Evolutionary conservation across 179 eudicot genomes (phyloP), one percentile per base, ranked within the genome.

Genomic region (Camellia oleifera): DNA sequence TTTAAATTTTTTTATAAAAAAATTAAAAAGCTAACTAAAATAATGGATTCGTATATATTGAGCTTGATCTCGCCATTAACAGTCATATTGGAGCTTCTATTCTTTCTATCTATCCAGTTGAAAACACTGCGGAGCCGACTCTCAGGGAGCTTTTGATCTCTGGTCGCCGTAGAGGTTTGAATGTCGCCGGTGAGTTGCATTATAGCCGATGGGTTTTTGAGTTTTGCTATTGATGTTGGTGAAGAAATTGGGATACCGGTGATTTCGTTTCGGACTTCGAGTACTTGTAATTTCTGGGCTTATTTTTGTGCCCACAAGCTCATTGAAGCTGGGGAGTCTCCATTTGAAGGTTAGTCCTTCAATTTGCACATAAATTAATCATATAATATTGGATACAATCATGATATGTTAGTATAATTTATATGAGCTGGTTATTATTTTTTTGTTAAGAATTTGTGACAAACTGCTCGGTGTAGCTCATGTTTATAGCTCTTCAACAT

Each of bases 231-330:
- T 48, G 87, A 83, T 77, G 81, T 84, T 48, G 83, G 82, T 71
- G 75, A 81, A 18, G 86, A 86, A 74, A 63, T 84, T n/a, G 65
- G 77, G 45, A 67, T 86, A n/a, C 83, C 86, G 0, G 69, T 88
- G 54, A 40, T 88, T 46, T 86, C 82, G 50, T 83, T 84, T 79
- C 83, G 79, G 12, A 82, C 88, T 0, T 52, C 86, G 7, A 86
- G 91, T 50, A 83, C 91, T 63, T 72, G 82, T 79, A 79, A 72
- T 15, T 81, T 84, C 66, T 86, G 91, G 89, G 78, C 85, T 63
- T 80, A 69, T 45, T 81, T 86, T 56, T 76, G 83, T 79, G 0
- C 81, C 40, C 88, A 88, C 32, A 81, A 74, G 4, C 78, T 88
- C 82, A 66, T 84, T 79, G 84, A 74, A 50, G 78, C 80, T 75